Conservation (phyloP, 129 eudicot species). For the Arctium minus region DNA sequence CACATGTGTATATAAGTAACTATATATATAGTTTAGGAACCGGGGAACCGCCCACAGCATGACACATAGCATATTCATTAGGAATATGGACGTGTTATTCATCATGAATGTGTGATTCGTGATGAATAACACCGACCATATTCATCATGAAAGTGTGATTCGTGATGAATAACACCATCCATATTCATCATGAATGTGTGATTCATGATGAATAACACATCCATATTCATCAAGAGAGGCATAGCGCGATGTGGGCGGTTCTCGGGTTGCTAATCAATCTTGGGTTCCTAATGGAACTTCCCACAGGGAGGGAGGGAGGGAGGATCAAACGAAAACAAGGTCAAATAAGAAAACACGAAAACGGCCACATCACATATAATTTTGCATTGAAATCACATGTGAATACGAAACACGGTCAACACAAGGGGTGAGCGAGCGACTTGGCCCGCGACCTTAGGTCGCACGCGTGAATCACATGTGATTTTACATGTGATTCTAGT, state of each 20-base stretch:
- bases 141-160: background rate
- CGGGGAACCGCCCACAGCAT: background rate
- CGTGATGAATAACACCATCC: too few species aligned
- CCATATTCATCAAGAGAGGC: background rate
- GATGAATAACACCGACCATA: background rate
- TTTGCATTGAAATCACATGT: background rate
- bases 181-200: background rate
- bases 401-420: background rate
- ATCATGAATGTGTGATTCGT: background rate
- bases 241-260: background rate
- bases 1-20: too few species aligned
- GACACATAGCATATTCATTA: background rate
- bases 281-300: background rate
- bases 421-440: background rate
- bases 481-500: background rate
- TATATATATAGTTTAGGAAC: background rate
- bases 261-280: background rate
- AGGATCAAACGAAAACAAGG: background rate
- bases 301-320: too few species aligned
- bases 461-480: background rate
- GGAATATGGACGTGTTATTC: background rate
- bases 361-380: background rate
- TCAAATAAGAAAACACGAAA: background rate
- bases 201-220: background rate
- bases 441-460: background rate